Conservation (phyloP, 345 rosid genomes). For the Angophora floribunda region DNA sequence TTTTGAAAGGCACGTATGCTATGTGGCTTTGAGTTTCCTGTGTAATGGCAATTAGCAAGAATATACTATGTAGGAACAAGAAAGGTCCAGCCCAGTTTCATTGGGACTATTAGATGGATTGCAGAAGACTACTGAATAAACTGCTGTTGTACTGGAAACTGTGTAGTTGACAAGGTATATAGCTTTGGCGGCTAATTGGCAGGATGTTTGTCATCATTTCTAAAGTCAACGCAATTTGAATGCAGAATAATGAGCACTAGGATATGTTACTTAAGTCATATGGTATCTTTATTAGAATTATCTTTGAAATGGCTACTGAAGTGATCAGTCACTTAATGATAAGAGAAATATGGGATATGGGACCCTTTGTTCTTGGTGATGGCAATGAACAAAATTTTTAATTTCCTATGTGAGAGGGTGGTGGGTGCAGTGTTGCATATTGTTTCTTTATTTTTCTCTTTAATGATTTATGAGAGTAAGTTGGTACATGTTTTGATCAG, state of each 20-base stretch:
- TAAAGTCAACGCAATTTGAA: neutral
- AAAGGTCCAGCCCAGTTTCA: neutral
- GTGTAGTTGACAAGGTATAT: neutral
- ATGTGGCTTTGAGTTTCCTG: neutral
- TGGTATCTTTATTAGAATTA: neutral
- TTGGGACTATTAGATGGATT: neutral
- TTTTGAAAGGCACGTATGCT: neutral
- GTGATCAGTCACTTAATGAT: neutral
- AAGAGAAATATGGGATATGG: neutral
- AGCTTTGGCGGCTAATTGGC: neutral
- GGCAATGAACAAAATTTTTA: neutral
- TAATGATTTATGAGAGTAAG: neutral
- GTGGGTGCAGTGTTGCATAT: neutral
- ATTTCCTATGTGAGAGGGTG: neutral
- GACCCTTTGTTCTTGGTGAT: neutral
- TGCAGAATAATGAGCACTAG: neutral
- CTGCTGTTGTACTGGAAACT: neutral
- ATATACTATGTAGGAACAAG: neutral
- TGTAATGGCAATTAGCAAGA: neutral
- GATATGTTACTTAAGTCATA: neutral
- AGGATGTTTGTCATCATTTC: neutral
- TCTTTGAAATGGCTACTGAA: neutral
- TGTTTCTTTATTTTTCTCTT: neutral
- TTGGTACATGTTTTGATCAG: neutral
- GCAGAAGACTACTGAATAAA: neutral